phyloP scores from a whole-genome alignment of 139 green algal genomes.

The Tetraselmis chui region DNA sequence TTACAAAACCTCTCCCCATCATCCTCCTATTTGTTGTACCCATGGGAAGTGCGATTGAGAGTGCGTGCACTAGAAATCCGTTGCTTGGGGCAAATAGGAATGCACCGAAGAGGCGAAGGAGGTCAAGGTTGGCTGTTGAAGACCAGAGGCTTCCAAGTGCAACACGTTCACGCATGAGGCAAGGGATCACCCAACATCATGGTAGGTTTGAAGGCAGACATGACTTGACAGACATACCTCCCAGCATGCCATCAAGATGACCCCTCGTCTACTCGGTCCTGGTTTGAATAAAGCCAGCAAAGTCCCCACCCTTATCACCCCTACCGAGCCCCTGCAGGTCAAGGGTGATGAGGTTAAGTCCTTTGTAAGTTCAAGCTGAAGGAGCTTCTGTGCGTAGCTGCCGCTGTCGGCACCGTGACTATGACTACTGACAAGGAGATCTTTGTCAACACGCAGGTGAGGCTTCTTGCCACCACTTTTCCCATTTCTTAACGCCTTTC shows the following conservation, averaged over 20 bases:
- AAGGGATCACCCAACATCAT: no score
- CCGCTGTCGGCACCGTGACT: conserved; percentile 88
- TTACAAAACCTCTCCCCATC: no score
- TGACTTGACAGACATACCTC: no score
- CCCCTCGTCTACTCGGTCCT: conserved; percentile 92
- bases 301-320: conserved; percentile 86
- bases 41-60: no score
- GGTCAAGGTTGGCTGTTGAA: no score
- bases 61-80: no score
- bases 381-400: conserved; percentile 98
- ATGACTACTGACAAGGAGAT: conserved; percentile 80
- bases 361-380: conserved; percentile 99
- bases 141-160: no score
- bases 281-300: conserved; percentile 99
- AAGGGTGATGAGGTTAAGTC: conserved; percentile 83
- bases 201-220: no score
- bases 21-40: no score
- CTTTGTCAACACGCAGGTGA: conserved; percentile 45
- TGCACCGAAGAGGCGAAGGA: no score
- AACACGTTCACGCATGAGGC: no score
- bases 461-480: background rate
- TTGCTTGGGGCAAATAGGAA: no score
- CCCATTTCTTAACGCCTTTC: background rate
- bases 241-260: conserved; percentile 98
- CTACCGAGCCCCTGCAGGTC: conserved; percentile 27